Conservation (phyloP, 352 stramenopile genomes). For the Pythium aquatile region DNA sequence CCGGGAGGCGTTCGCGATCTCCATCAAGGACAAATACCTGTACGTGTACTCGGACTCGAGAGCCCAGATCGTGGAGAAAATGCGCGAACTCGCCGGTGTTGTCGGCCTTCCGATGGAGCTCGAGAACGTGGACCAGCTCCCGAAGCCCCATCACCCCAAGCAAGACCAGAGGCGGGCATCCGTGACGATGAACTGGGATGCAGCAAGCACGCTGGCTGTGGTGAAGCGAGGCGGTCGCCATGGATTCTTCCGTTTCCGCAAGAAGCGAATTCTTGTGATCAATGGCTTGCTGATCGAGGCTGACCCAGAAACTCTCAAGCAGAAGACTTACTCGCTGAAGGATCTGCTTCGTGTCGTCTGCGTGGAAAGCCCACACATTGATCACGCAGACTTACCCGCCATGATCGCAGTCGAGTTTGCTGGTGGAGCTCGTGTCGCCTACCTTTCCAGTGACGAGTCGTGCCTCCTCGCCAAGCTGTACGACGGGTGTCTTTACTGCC, state of each 20-base stretch:
- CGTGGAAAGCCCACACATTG: constrained; percentile 20
- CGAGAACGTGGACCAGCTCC: constrained; percentile 41
- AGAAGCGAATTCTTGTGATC: constrained; percentile 51
- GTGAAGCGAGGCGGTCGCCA: constrained; percentile 54
- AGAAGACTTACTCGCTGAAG: constrained; percentile 62
- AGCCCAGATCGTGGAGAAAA: constrained; percentile 56
- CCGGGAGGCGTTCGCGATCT: constrained; percentile 62
- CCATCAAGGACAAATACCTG: constrained; percentile 56
- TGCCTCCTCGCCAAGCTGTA: constrained; percentile 66
- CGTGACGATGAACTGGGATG: constrained; percentile 27
- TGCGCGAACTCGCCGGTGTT: constrained; percentile 58
- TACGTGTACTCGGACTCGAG: constrained; percentile 75
- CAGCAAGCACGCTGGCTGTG: constrained; percentile 49
- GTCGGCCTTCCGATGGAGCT: constrained; percentile 58
- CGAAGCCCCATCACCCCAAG: constrained; percentile 33
- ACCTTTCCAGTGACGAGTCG: constrained; percentile 53
- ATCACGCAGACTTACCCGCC: constrained; percentile 15
- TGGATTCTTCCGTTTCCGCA: constrained; percentile 53
- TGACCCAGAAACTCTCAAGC: constrained; percentile 19
- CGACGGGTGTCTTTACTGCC: constrained; percentile 60
- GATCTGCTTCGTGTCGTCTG: constrained; percentile 49
- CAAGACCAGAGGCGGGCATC: constrained; percentile 1
- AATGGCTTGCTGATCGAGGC: constrained; percentile 23
- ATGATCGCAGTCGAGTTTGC: constrained; percentile 68
- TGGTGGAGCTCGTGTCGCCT: constrained; percentile 58